phyloP scores from a whole-genome alignment of 1,284 basidiomycete species.

The Caloboletus firmus region DNA sequence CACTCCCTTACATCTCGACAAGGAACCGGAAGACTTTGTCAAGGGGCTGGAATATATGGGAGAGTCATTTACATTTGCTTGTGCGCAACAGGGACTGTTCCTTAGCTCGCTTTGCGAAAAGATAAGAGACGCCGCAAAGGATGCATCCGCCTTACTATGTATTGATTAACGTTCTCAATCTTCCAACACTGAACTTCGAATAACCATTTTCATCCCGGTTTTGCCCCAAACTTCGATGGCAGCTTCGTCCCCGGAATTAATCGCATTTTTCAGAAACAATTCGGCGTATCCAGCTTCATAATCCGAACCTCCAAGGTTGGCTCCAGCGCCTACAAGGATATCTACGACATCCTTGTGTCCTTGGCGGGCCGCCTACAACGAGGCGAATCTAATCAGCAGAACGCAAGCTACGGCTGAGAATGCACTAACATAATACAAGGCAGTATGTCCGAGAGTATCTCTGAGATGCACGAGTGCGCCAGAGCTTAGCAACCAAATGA shows the following conservation, averaged over 20 bases:
- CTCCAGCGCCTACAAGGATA: slow-evolving; percentile 71
- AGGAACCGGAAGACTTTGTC: slow-evolving; percentile 54
- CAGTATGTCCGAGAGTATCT: slow-evolving; percentile 77
- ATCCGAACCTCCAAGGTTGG: slow-evolving; percentile 66
- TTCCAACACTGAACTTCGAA: background rate
- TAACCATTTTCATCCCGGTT: slow-evolving; percentile 34
- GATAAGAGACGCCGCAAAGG: slow-evolving; percentile 41
- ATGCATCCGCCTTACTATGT: slow-evolving; percentile 26
- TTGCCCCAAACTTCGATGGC: slow-evolving; percentile 54
- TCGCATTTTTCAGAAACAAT: slow-evolving; percentile 50
- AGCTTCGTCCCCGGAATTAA: slow-evolving; percentile 43
- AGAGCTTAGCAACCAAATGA: slow-evolving; percentile 63
- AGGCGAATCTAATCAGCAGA: background rate
- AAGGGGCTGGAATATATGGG: slow-evolving; percentile 59
- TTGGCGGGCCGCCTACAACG: slow-evolving; percentile 63
- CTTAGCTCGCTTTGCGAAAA: slow-evolving; percentile 55
- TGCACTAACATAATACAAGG: slow-evolving; percentile 70
- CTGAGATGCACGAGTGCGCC: slow-evolving; percentile 88
- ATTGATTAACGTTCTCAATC: slow-evolving; percentile 7
- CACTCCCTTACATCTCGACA: slow-evolving; percentile 61
- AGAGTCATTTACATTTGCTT: slow-evolving; percentile 64
- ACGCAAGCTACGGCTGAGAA: background rate
- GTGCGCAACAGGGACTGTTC: slow-evolving; percentile 64
- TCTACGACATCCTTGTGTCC: slow-evolving; percentile 63
- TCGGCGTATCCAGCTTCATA: slow-evolving; percentile 59